phyloP scores from a whole-genome alignment of 192 early-diverging fungal species.

The Umbelopsis isabellina region DNA sequence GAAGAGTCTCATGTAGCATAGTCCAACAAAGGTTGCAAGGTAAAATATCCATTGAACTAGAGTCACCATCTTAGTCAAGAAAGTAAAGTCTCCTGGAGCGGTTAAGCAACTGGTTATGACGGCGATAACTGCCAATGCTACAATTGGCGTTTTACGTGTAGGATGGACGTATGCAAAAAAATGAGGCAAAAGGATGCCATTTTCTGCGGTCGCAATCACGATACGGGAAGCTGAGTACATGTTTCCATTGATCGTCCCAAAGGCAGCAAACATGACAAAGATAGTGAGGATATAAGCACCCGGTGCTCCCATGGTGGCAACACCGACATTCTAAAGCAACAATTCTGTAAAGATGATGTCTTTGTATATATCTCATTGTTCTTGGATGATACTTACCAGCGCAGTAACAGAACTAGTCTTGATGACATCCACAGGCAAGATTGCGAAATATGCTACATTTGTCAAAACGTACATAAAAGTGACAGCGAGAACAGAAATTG shows the following conservation, averaged over 20 bases:
- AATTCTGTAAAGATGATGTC: not conserved
- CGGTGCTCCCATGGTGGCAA: not conserved
- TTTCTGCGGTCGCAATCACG: constrained; percentile 39
- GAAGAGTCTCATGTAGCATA: constrained; percentile 35
- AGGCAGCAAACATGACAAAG: constrained; percentile 43
- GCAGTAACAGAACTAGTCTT: constrained; percentile 12
- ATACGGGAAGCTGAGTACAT: constrained; percentile 58
- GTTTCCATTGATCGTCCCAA: constrained; percentile 62
- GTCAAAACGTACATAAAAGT: constrained; percentile 28
- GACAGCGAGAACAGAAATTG: constrained; percentile 39
- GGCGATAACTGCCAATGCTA: constrained; percentile 30
- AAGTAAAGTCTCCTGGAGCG: constrained; percentile 38
- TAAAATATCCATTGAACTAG: constrained; percentile 43
- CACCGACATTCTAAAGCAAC: constrained; percentile 2
- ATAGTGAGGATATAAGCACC: constrained; percentile 41
- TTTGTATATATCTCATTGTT: not conserved
- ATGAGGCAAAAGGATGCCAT: constrained; percentile 36
- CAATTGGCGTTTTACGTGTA: constrained; percentile 29
- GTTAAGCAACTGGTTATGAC: constrained; percentile 29
- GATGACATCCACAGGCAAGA: not conserved
- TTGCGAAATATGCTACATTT: constrained; percentile 3
- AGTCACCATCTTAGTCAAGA: constrained; percentile 43
- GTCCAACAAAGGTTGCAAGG: constrained; percentile 27
- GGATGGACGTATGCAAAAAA: constrained; percentile 24
- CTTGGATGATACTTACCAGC: not conserved